Evolutionary conservation across 2,329 filamentous ascomycete genomes (phyloP), one percentile per base, ranked within the genome.

Genomic region (Colletotrichum higginsianum): DNA sequence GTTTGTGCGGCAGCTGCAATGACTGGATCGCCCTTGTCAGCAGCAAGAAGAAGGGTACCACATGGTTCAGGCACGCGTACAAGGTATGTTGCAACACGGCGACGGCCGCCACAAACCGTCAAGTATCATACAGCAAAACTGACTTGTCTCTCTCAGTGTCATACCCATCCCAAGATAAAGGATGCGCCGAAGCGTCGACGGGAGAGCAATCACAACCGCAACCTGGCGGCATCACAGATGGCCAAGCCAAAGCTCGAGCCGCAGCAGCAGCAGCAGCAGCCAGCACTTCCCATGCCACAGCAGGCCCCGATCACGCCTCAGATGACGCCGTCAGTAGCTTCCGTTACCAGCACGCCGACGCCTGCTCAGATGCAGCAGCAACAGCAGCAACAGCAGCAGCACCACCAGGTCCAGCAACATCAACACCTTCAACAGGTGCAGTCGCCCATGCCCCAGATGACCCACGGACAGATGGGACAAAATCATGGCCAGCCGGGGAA

Each of bases 31-130:
- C 92, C 15, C 84, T 95, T 46, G 92, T 95, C 52, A 95, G 92
- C 83, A 94, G 91, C 80, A 96, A 96, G 84, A 96, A 96, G 86
- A 95, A 96, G 84, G 93, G 93, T n/a, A 97, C 94, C 1, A 95
- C 94, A 4, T 97, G 94, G 93, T 97, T 96, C 81, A 87, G 94
- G 75, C 94, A 97, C 81, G 93, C 94, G 57, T 96, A 96, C 85
- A 96, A 96, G 88, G 92, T 93, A 82, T 80, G 84, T 80, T 80
- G 84, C 80, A 35, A 35, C 21, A 26, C 61, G 47, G 35, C 49
- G 40, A 53, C n/a, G 9, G 42, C 18, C 21, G n/a, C 23, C 50
- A 35, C 30, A 67, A 57, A 61, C 46, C 0, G n/a, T 58, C 74
- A 77, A 76, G 78, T 23, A 18, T 26, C 35, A n/a, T 16, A n/a